Conservation (phyloP, 1,284 basidiomycete species). For the Malassezia yamatoensis region DNA sequence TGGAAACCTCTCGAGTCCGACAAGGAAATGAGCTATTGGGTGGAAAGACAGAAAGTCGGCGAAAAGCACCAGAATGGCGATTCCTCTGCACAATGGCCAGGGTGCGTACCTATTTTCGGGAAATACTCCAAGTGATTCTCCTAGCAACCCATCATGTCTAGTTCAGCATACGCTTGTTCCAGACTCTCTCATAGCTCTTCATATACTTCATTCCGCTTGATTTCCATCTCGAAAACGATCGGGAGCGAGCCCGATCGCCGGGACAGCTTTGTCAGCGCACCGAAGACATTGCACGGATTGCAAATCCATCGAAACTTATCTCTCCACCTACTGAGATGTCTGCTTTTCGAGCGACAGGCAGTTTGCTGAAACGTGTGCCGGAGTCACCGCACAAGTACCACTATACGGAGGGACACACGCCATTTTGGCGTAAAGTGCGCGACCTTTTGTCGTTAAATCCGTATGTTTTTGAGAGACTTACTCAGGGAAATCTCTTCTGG, state of each 20-base stretch:
- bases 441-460: slow-evolving; percentile 58
- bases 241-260: neutral
- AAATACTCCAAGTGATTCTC: neutral
- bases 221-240: neutral
- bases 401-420: slow-evolving; percentile 41
- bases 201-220: neutral
- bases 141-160: neutral
- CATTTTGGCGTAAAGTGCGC: slow-evolving; percentile 47
- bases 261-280: neutral
- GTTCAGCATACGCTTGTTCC: neutral
- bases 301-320: neutral
- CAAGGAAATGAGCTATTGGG: slow-evolving; percentile 31
- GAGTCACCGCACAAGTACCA: slow-evolving; percentile 38
- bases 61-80: slow-evolving; percentile 18
- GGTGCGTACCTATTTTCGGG: slow-evolving; percentile 13
- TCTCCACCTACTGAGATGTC: slow-evolving; percentile 8
- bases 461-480: slow-evolving; percentile 3
- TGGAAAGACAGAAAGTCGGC: slow-evolving; percentile 25
- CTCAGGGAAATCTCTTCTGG: slow-evolving; percentile 68
- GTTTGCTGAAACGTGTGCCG: slow-evolving; percentile 25
- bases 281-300: neutral
- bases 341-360: slow-evolving; percentile 25
- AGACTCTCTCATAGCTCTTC: neutral
- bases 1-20: slow-evolving; percentile 25
- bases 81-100: slow-evolving; percentile 20